Base-by-base conservation (phyloP, 2,329 filamentous ascomycete genomes). In the Elsinoe necatrix region DNA sequence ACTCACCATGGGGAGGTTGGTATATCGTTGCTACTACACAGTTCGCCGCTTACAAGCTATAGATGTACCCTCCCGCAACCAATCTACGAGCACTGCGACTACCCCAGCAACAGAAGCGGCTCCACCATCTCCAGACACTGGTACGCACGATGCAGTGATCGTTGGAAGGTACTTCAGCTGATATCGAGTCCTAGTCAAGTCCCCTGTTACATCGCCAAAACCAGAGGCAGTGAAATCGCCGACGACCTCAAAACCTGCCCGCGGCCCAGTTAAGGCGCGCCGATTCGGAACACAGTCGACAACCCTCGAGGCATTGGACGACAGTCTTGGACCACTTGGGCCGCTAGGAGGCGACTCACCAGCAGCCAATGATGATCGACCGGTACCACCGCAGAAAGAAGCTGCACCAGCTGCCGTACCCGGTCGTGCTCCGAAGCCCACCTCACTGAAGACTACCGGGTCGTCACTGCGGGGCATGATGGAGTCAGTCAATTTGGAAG, bases 271-370 rank as follows among this genome's bases (percentile, higher is more conserved):
- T 61, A 72, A 72, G n/a, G 73, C 75, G 56, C 77, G 80, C 59
- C 80, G 81, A 66, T 76, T 89, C 66, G 84, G 85, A 63, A 81
- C 86, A 20, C 87, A 91, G 68, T 82, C 86, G 27, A 90, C 87
- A 47, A 85, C 83, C 55, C 84, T 92, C 59, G 84, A 92, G 72
- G 85, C 85, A 60, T 85, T 89, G 63, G 86, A 90, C 67, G 77
- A 82, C 65, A 85, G 86, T 57, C 80, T 91, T 45, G 89, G 88
- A 1, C 88, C 88, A 20, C 75, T 95, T 54, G 88, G 88, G 58
- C 85, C 84, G 55, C 71, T 85, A 25, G 80, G 81, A 54, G 78
- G 78, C 58, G 73, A 73, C 23, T 65, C 69, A 66, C 63, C 68
- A 37, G 65, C 67, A 31, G 69, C 71, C 3, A 63, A 67, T 57